A percentile compares a stretch with the other conserved stretches of the same genome.
These are phyloP conservation scores for Solanum bulbocastanum DNA, from an alignment of 257 asterid species.

Conservation along the genomic window DNA sequence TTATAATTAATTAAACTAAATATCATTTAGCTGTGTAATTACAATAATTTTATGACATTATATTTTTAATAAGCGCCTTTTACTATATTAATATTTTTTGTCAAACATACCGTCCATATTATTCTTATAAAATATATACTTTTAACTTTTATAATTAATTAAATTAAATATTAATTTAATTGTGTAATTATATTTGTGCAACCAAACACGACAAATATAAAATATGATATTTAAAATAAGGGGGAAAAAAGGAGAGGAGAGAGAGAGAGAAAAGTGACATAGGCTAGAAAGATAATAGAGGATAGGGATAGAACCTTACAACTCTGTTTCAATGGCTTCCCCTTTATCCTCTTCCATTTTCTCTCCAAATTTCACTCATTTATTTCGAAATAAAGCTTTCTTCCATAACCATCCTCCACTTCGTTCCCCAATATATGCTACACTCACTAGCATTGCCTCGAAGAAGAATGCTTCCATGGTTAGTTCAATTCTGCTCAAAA, in stretches of 20 bases:
- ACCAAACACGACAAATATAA: too few species aligned
- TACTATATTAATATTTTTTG: too few species aligned
- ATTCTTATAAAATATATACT: too few species aligned
- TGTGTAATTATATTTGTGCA: background rate
- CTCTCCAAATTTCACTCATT: constrained; percentile 5
- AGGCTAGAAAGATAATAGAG: background rate
- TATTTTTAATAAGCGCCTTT: too few species aligned
- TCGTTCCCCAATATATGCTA: constrained; percentile 11
- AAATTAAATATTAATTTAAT: too few species aligned
- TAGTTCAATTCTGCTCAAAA: constrained; percentile 7
- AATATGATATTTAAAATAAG: too few species aligned
- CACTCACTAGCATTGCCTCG: constrained; percentile 30
- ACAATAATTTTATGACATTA: too few species aligned
- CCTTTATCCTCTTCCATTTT: constrained; percentile 32
- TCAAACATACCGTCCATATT: too few species aligned
- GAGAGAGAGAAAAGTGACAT: background rate
- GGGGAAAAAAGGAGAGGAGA: background rate
- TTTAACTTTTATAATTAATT: background rate
- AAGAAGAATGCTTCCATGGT: constrained; percentile 30
- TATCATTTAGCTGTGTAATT: too few species aligned
- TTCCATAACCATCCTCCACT: constrained; percentile 1
- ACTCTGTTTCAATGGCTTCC: constrained; percentile 38
- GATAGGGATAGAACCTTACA: constrained; percentile 54
- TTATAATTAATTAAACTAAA: too few species aligned
- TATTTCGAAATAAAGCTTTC: constrained; percentile 4